These are phyloP conservation scores for Cupressus sempervirens DNA, from an alignment of 75 land plant genomes.

Conservation along the genomic window DNA sequence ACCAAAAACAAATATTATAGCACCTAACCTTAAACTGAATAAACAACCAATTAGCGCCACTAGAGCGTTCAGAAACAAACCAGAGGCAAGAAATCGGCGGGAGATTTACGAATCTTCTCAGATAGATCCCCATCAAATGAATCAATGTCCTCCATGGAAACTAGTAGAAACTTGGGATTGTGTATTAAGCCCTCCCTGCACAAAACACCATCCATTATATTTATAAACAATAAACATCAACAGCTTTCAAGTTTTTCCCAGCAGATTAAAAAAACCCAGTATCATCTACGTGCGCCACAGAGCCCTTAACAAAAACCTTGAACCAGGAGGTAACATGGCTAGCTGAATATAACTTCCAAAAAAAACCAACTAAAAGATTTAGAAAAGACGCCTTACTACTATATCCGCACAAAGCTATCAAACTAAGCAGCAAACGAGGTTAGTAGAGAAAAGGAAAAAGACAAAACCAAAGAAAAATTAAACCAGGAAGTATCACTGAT, in stretches of 20 bases:
- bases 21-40: neutral
- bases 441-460: neutral
- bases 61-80: conserved; percentile 22
- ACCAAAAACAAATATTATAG: neutral
- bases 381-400: too few species aligned
- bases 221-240: too few species aligned
- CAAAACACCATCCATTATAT: neutral
- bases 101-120: conserved; percentile 57
- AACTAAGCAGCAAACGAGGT: neutral
- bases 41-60: neutral
- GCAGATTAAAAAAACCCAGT: too few species aligned
- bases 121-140: conserved; percentile 70
- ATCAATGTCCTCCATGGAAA: conserved; percentile 79
- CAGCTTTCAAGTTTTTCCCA: neutral
- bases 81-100: conserved; percentile 88
- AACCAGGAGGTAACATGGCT: too few species aligned
- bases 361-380: too few species aligned
- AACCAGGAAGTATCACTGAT: neutral
- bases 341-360: too few species aligned
- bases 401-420: neutral
- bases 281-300: too few species aligned
- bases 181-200: conserved; percentile 79
- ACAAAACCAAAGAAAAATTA: neutral
- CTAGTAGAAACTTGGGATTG: conserved; percentile 54
- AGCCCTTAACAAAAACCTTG: too few species aligned